Conservation (phyloP, 192 early-diverging fungal genomes). For the Gigaspora rosea region DNA sequence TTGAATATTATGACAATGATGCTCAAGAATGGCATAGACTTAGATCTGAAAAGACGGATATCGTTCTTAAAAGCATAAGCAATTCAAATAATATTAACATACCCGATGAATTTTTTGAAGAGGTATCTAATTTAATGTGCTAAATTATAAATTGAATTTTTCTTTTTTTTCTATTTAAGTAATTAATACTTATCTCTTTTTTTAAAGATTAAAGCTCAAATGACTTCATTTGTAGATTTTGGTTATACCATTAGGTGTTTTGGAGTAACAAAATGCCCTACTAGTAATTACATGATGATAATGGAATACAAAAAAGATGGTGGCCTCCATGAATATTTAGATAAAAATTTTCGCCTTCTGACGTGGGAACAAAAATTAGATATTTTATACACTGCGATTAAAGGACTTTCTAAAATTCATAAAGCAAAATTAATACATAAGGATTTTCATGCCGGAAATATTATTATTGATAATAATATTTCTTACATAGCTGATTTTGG, state of each 20-base stretch:
- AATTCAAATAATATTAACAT: neutral
- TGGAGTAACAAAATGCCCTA: slow-evolving; percentile 12
- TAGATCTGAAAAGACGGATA: neutral
- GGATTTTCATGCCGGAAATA: slow-evolving; percentile 14
- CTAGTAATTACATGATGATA: neutral
- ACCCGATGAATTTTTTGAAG: neutral
- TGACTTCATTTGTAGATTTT: neutral
- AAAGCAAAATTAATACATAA: no score
- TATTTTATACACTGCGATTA: neutral
- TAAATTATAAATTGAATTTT: no score
- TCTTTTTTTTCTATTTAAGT: no score
- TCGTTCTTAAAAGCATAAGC: slow-evolving; percentile 5
- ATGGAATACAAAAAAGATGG: neutral
- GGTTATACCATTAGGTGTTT: neutral
- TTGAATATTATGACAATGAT: no score
- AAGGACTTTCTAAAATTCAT: neutral
- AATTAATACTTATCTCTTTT: no score
- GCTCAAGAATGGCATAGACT: neutral
- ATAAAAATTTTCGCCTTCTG: neutral
- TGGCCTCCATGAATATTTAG: neutral
- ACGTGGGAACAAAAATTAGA: neutral
- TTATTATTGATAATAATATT: neutral
- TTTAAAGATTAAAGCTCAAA: neutral
- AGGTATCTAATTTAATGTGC: neutral
- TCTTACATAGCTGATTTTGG: slow-evolving; percentile 2